Percentiles rank a stretch among this genome's conserved stretches.
Evolutionary conservation across 345 rosid genomes (phyloP).

Genomic region (Crucihimalaya himalaica): DNA sequence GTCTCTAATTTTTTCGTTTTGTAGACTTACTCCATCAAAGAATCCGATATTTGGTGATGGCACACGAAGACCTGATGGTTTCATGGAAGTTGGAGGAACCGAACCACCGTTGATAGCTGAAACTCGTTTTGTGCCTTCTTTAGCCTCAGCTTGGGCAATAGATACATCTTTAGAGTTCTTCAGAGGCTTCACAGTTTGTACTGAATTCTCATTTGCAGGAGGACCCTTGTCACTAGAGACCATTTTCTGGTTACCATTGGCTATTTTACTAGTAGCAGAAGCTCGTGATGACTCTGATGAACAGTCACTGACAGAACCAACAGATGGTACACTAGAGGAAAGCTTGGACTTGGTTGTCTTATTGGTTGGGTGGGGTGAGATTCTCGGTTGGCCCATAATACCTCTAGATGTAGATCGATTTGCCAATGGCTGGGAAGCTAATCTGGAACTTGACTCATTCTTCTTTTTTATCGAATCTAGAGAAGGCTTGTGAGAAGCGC

Average conservation of each 20-base stretch:
- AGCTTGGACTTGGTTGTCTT: conserved; percentile 52
- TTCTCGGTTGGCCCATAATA: conserved; percentile 45
- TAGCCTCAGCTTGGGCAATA: conserved; percentile 45
- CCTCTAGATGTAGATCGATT: conserved; percentile 45
- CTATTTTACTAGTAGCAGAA: conserved; percentile 42
- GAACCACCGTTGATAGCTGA: conserved; percentile 43
- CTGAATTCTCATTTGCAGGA: conserved; percentile 22
- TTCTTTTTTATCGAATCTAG: conserved; percentile 41
- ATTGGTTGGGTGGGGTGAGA: conserved; percentile 45
- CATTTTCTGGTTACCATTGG: conserved; percentile 21
- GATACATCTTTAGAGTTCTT: conserved; percentile 42
- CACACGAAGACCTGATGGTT: conserved; percentile 86
- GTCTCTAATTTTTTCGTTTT: conserved; percentile 1
- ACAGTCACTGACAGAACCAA: conserved; percentile 80
- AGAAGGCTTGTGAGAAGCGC: conserved; percentile 49
- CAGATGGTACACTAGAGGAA: conserved; percentile 59
- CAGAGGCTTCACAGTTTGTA: conserved; percentile 37
- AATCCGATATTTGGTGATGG: conserved; percentile 95
- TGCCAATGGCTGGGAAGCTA: conserved; percentile 43
- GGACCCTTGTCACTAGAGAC: conserved; percentile 27
- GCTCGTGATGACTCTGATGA: conserved; percentile 65
- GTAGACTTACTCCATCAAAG: conserved; percentile 89
- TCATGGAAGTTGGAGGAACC: conserved; percentile 41
- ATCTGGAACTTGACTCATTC: conserved; percentile 45
- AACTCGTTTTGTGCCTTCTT: conserved; percentile 44